A percentile compares a stretch with the other conserved stretches of the same genome.
Evolutionary conservation across 164 flowering plant genomes (phyloP).

Genomic region (Sedum album): DNA sequence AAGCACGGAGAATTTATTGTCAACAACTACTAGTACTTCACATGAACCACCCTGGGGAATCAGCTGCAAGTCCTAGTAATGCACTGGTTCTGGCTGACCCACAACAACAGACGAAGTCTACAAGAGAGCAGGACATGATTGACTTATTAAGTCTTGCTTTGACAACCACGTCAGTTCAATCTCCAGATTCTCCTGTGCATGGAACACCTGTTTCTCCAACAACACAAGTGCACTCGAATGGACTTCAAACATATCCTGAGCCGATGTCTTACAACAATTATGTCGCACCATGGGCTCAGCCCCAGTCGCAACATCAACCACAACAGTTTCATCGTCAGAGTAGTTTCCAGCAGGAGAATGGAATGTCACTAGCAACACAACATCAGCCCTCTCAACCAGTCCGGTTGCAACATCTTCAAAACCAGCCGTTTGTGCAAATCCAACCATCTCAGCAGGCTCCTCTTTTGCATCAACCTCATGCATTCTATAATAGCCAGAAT

Average conservation of each 20-base stretch:
- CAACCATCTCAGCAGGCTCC: not conserved
- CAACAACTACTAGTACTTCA: slow-evolving; percentile 7
- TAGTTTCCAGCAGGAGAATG: not conserved
- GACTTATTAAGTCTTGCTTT: too few species aligned
- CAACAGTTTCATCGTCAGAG: slow-evolving; percentile 5
- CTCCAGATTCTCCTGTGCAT: slow-evolving; percentile 10
- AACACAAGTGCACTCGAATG: slow-evolving; percentile 19
- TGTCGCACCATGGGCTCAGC: too few species aligned
- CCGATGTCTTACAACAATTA: too few species aligned
- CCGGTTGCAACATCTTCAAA: too few species aligned
- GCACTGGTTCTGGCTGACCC: too few species aligned
- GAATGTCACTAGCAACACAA: not conserved
- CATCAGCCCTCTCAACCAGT: slow-evolving; percentile 4
- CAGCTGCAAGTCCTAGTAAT: too few species aligned
- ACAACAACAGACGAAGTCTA: too few species aligned
- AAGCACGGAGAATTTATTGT: slow-evolving; percentile 13
- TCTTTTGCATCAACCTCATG: not conserved
- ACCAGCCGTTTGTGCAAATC: too few species aligned
- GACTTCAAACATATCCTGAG: slow-evolving; percentile 14
- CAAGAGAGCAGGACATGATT: too few species aligned
- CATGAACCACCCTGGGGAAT: too few species aligned
- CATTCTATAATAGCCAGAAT: slow-evolving; percentile 10
- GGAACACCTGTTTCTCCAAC: too few species aligned
- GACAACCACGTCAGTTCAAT: slow-evolving; percentile 6
- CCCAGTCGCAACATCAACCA: slow-evolving; percentile 19